These are phyloP conservation scores for Boletus sensibilis DNA, from an alignment of 768 basidiomycete species.

Conservation along the genomic window DNA sequence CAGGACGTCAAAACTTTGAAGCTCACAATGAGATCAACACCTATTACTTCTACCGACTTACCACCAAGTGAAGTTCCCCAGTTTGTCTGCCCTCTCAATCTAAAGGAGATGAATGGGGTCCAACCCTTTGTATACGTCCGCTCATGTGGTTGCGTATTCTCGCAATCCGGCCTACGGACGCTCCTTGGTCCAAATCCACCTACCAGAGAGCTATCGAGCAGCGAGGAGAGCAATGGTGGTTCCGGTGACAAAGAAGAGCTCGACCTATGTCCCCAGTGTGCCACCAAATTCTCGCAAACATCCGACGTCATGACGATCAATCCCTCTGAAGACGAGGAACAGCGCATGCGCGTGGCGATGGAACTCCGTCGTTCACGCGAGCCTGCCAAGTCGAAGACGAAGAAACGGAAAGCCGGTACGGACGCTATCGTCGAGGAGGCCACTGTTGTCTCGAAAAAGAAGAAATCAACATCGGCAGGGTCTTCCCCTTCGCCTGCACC, in stretches of 20 bases:
- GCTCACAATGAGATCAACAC: constrained; percentile 71
- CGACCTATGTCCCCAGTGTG: constrained; percentile 77
- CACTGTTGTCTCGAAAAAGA: constrained; percentile 42
- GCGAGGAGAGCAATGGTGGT: constrained; percentile 29
- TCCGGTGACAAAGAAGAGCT: constrained; percentile 35
- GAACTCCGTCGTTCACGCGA: constrained; percentile 55
- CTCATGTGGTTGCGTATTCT: constrained; percentile 89
- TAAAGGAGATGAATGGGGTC: constrained; percentile 92
- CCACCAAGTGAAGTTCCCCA: constrained; percentile 51
- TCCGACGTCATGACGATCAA: constrained; percentile 66
- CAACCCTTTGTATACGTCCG: constrained; percentile 87
- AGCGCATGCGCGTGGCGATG: constrained; percentile 55
- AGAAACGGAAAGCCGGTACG: constrained; percentile 61
- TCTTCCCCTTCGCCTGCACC: constrained; percentile 29
- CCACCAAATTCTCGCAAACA: constrained; percentile 57
- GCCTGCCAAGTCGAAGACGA: constrained; percentile 48
- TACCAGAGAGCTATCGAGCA: constrained; percentile 22
- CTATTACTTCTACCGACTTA: constrained; percentile 32
- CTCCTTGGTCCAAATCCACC: constrained; percentile 34
- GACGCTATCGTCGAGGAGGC: constrained; percentile 30
- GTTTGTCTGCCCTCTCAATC: constrained; percentile 88
- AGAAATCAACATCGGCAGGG: constrained; percentile 24
- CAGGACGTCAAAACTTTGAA: constrained; percentile 86
- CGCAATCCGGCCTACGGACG: constrained; percentile 76
- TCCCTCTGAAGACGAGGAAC: constrained; percentile 65